phyloP scores from a whole-genome alignment of 1,284 basidiomycete species.

The Schizophyllum amplum region DNA sequence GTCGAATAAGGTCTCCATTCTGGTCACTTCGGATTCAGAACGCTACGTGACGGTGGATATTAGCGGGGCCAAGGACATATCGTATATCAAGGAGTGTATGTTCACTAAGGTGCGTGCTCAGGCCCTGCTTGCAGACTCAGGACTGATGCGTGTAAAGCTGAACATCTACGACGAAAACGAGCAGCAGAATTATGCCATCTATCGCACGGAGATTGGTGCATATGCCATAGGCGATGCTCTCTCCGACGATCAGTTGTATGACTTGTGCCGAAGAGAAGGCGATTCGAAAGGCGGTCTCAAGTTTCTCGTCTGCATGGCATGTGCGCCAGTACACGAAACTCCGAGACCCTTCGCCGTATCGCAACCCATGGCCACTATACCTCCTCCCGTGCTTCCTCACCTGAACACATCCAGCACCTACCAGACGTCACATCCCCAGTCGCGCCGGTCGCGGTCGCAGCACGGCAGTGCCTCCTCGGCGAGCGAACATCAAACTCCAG shows the following conservation, averaged over 20 bases:
- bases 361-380: conserved; percentile 35
- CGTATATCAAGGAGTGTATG: conserved; percentile 77
- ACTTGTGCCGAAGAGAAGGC: conserved; percentile 64
- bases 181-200: conserved; percentile 69
- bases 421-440: conserved; percentile 42
- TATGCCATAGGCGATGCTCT: conserved; percentile 68
- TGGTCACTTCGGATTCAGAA: conserved; percentile 80
- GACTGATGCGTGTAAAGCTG: conserved; percentile 37
- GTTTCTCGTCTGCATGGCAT: conserved; percentile 60
- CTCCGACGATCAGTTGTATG: conserved; percentile 57
- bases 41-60: conserved; percentile 76
- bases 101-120: conserved; percentile 64
- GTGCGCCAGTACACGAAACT: conserved; percentile 50
- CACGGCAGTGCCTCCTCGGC: conserved; percentile 63
- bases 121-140: conserved; percentile 1
- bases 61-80: conserved; percentile 57
- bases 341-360: conserved; percentile 22
- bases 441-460: conserved; percentile 45
- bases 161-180: conserved; percentile 78
- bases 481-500: conserved; percentile 48
- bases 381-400: conserved; percentile 47
- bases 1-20: conserved; percentile 47
- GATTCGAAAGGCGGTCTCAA: conserved; percentile 74
- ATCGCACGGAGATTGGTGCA: conserved; percentile 77
- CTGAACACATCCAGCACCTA: conserved; percentile 21